A percentile compares a stretch with the other conserved stretches of the same genome.
Evolutionary conservation across 257 asterid species (phyloP).

Genomic region (Gynochthodes officinalis): DNA sequence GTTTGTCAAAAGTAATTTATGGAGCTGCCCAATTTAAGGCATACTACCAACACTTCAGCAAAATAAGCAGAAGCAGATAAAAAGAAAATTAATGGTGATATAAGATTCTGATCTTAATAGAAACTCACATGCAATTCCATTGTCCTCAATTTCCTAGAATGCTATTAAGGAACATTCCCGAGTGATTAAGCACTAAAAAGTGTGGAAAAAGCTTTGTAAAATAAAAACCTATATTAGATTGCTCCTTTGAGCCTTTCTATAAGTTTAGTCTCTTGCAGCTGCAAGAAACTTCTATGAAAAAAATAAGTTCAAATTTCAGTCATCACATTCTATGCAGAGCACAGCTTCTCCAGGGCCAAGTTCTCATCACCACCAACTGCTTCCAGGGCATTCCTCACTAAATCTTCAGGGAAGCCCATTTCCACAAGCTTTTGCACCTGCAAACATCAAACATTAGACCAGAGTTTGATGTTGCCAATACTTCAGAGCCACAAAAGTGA

Average conservation of each 20-base stretch:
- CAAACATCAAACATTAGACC: conserved; percentile 10
- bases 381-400: conserved; percentile 62
- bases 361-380: conserved; percentile 89
- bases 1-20: too few species aligned
- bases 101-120: not conserved
- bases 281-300: conserved; percentile 5
- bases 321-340: conserved; percentile 43
- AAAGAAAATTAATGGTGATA: not conserved
- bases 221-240: not conserved
- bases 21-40: too few species aligned
- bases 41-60: not conserved
- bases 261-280: conserved; percentile 4
- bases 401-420: conserved; percentile 89
- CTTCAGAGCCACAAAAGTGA: not conserved
- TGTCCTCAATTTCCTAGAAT: not conserved
- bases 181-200: not conserved
- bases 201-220: not conserved
- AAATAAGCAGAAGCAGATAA: not conserved
- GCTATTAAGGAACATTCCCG: not conserved
- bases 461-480: not conserved
- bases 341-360: conserved; percentile 94
- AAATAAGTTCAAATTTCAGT: not conserved
- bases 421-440: conserved; percentile 93
- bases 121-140: conserved; percentile 1
- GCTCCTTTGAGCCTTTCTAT: conserved; percentile 5